phyloP scores from a whole-genome alignment of 495 filamentous ascomycete species.

The Aspergillus olivimuriae region DNA sequence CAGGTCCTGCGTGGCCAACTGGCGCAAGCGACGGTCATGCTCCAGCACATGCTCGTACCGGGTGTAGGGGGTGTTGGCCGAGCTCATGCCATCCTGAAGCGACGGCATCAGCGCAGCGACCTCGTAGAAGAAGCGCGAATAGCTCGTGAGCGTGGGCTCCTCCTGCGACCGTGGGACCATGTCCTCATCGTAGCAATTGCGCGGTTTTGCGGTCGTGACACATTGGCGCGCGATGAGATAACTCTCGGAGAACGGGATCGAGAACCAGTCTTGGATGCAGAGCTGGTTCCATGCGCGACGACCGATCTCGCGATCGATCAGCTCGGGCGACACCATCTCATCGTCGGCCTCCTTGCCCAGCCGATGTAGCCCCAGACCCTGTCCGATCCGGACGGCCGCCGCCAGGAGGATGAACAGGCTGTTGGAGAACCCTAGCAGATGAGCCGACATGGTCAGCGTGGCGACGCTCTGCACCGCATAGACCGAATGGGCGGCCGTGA shows the following conservation, averaged over 20 bases:
- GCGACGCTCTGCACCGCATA: conserved; percentile 33
- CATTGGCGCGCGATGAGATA: conserved; percentile 30
- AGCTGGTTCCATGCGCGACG: conserved; percentile 35
- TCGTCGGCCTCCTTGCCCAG: conserved; percentile 10
- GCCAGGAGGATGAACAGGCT: conserved; percentile 27
- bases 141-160: conserved; percentile 23
- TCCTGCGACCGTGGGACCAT: conserved; percentile 23
- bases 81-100: conserved; percentile 28
- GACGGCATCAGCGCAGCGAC: conserved; percentile 32
- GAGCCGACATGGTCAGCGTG: conserved; percentile 33
- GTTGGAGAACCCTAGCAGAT: conserved; percentile 36
- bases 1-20: conserved; percentile 19
- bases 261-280: conserved; percentile 40
- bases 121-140: conserved; percentile 27
- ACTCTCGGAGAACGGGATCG: conserved; percentile 35
- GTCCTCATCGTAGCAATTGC: conserved; percentile 27
- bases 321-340: not conserved
- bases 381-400: conserved; percentile 26
- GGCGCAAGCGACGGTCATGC: conserved; percentile 30
- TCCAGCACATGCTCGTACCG: conserved; percentile 34
- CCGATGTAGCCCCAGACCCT: conserved; percentile 23
- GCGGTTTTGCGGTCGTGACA: conserved; percentile 25
- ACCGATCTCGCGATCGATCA: conserved; percentile 26
- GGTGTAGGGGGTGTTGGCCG: conserved; percentile 24
- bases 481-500: conserved; percentile 26